A percentile compares a stretch with the other conserved stretches of the same genome.
Conservation (phyloP, 495 filamentous ascomycete genomes). For the Hypoxylon trugodes region DNA sequence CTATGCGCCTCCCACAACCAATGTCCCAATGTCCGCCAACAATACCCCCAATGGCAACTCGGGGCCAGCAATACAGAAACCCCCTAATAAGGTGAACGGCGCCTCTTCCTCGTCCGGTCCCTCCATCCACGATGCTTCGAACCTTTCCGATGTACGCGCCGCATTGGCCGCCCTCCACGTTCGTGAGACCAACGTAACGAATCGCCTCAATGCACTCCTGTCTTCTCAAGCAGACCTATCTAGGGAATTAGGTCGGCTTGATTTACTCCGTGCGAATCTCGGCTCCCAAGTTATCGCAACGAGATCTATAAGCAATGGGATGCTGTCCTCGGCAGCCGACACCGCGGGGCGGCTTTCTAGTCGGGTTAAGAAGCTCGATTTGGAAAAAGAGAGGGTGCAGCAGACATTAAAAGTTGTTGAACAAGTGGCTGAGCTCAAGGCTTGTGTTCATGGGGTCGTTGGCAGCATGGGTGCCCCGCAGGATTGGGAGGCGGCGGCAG, state of each 20-base stretch:
- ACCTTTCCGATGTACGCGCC: slow-evolving; percentile 79
- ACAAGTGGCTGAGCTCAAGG: slow-evolving; percentile 94
- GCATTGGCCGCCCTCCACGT: slow-evolving; percentile 75
- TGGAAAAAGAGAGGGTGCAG: slow-evolving; percentile 89
- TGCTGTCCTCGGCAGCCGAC: slow-evolving; percentile 82
- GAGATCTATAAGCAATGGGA: slow-evolving; percentile 82
- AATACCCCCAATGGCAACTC: slow-evolving; percentile 45
- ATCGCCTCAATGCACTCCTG: slow-evolving; percentile 76
- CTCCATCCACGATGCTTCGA: slow-evolving; percentile 71
- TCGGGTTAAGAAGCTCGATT: slow-evolving; percentile 84
- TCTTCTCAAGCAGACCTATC: slow-evolving; percentile 83
- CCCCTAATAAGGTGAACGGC: slow-evolving; percentile 38
- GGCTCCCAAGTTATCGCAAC: slow-evolving; percentile 88
- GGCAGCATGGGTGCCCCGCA: slow-evolving; percentile 97
- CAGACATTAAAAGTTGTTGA: slow-evolving; percentile 92
- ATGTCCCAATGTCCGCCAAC: slow-evolving; percentile 47
- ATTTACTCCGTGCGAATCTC: slow-evolving; percentile 86
- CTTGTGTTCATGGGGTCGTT: slow-evolving; percentile 93
- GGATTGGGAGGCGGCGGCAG: slow-evolving; percentile 97
- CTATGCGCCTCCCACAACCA: slow-evolving; percentile 42
- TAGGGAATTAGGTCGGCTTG: slow-evolving; percentile 84
- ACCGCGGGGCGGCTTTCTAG: slow-evolving; percentile 88
- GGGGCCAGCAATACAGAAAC: slow-evolving; percentile 36
- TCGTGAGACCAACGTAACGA: slow-evolving; percentile 77
- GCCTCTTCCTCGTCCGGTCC: slow-evolving; percentile 40